These are phyloP conservation scores for Xylaria palmicola DNA, from an alignment of 495 filamentous ascomycete genomes.

Conservation along the genomic window DNA sequence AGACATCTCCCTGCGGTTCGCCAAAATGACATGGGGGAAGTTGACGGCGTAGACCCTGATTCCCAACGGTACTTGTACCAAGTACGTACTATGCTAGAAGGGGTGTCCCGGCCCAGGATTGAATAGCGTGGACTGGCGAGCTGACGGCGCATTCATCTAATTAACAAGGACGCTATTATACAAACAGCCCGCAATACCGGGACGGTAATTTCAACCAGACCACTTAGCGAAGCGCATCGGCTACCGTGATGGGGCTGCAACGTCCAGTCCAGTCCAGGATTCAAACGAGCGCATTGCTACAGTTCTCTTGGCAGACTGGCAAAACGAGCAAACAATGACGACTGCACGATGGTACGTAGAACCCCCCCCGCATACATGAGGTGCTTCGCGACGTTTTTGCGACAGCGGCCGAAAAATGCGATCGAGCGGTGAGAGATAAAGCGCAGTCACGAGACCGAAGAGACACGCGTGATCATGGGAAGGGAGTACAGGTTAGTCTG, in stretches of 20 bases:
- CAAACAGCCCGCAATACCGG: background rate
- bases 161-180: background rate
- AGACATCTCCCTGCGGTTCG: background rate
- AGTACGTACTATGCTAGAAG: too few species aligned
- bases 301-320: too few species aligned
- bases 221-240: slow-evolving; percentile 2
- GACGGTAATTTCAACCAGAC: background rate
- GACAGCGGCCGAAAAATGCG: background rate
- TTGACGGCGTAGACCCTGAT: slow-evolving; percentile 5
- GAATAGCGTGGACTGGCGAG: background rate
- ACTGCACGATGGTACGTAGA: too few species aligned
- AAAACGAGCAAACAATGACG: too few species aligned
- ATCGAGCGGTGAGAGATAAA: slow-evolving; percentile 10
- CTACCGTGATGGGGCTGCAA: background rate
- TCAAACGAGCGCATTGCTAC: background rate
- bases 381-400: background rate
- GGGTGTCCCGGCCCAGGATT: background rate
- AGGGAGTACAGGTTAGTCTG: background rate
- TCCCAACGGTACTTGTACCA: background rate
- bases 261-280: background rate
- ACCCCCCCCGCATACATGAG: too few species aligned
- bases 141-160: background rate
- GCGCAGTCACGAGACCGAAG: background rate
- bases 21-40: slow-evolving; percentile 1
- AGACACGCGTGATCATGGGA: background rate